phyloP scores from a whole-genome alignment of 768 basidiomycete species.

The Lactarius sp. region DNA sequence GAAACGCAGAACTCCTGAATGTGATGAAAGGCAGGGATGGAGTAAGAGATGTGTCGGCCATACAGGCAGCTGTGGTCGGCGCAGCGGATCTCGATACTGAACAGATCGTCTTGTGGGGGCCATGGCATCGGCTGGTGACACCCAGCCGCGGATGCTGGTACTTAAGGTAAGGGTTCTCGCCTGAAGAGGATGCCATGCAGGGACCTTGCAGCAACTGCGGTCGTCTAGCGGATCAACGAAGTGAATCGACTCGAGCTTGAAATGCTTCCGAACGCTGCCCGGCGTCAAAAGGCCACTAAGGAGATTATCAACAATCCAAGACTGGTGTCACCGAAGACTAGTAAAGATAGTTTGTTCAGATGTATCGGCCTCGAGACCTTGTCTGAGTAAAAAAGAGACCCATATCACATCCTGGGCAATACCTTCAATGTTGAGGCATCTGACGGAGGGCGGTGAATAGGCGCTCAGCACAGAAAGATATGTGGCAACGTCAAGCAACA shows the following conservation, averaged over 20 bases:
- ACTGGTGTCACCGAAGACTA: neutral
- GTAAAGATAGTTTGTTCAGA: neutral
- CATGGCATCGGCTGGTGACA: neutral
- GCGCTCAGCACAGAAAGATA: neutral
- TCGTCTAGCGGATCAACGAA: no score
- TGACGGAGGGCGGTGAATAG: neutral
- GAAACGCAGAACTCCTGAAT: neutral
- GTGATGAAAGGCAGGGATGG: neutral
- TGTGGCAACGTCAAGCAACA: no score
- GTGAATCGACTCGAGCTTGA: no score
- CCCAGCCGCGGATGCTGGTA: no score
- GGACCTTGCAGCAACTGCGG: neutral
- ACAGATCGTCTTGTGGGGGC: conserved; percentile 6
- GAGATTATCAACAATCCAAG: neutral
- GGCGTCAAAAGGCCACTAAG: neutral
- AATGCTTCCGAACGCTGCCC: no score
- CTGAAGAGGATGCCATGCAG: neutral
- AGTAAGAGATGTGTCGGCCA: conserved; percentile 5
- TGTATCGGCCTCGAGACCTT: neutral
- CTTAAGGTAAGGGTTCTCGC: no score
- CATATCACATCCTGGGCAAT: no score
- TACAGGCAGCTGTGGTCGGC: neutral
- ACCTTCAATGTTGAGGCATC: conserved; percentile 7
- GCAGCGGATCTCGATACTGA: conserved; percentile 8
- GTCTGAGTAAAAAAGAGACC: no score